A percentile compares a stretch with the other conserved stretches of the same genome.
phyloP scores from a whole-genome alignment of 345 rosid species.

The Eutrema japonicum region DNA sequence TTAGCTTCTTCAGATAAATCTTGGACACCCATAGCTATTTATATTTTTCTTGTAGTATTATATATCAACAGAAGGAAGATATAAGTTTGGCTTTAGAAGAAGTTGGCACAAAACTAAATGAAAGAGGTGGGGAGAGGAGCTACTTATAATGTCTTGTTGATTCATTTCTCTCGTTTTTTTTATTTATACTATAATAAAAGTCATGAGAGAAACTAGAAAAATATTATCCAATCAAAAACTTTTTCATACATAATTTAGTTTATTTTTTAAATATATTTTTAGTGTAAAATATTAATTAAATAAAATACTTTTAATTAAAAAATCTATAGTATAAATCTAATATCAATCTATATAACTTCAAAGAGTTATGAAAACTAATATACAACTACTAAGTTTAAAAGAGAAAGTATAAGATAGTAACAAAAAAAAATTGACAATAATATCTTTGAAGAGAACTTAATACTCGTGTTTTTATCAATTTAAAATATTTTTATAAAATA shows the following conservation, averaged over 20 bases:
- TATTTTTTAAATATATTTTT: neutral
- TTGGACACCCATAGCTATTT: slow-evolving; percentile 37
- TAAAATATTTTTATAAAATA: neutral
- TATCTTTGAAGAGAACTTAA: neutral
- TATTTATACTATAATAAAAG: neutral
- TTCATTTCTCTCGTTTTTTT: neutral
- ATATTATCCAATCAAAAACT: slow-evolving; percentile 2
- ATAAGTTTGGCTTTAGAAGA: slow-evolving; percentile 34
- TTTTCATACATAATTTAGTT: neutral
- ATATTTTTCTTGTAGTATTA: neutral
- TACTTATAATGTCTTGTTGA: slow-evolving; percentile 42
- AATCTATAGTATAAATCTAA: neutral
- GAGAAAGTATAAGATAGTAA: neutral
- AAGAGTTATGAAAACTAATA: neutral
- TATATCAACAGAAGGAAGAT: slow-evolving; percentile 22
- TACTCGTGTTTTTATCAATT: neutral
- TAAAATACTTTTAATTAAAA: neutral
- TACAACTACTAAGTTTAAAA: neutral
- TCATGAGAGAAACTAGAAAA: slow-evolving; percentile 4
- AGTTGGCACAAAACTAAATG: slow-evolving; percentile 38
- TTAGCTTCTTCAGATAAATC: slow-evolving; percentile 45
- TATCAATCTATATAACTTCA: neutral
- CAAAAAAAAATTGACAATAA: slow-evolving; percentile 2
- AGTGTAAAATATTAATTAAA: neutral
- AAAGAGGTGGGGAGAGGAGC: slow-evolving; percentile 39